Evolutionary conservation across 2,329 filamentous ascomycete species (phyloP).

Genomic region (Pseudopithomyces maydicus): DNA sequence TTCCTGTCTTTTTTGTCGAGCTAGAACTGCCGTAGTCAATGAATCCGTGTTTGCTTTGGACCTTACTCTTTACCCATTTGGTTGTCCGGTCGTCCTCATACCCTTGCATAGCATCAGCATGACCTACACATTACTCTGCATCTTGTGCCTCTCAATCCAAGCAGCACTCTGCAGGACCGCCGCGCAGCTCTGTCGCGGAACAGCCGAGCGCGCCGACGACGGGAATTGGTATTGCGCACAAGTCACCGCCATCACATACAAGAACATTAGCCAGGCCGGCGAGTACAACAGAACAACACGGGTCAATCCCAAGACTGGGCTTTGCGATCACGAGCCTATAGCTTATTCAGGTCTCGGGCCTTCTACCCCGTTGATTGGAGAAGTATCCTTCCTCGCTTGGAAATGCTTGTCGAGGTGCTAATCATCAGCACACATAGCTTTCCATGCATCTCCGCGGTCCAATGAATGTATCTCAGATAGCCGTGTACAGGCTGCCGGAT

Average conservation of each 20-base stretch:
- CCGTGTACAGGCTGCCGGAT: slow-evolving; percentile 64
- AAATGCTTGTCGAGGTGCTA: too few species aligned
- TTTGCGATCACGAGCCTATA: slow-evolving; percentile 60
- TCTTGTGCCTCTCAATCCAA: slow-evolving; percentile 14
- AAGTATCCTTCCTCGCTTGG: slow-evolving; percentile 52
- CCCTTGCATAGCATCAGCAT: slow-evolving; percentile 21
- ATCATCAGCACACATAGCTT: slow-evolving; percentile 55
- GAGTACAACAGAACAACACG: slow-evolving; percentile 67
- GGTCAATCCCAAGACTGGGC: slow-evolving; percentile 62
- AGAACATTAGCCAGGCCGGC: slow-evolving; percentile 63
- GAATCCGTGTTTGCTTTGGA: neutral
- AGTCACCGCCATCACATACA: slow-evolving; percentile 69
- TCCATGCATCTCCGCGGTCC: slow-evolving; percentile 76
- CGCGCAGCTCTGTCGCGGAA: slow-evolving; percentile 41
- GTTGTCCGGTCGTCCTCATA: neutral
- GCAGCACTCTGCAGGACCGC: slow-evolving; percentile 30
- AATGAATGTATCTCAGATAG: slow-evolving; percentile 68
- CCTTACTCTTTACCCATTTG: neutral
- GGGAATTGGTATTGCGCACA: slow-evolving; percentile 71
- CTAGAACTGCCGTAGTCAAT: neutral
- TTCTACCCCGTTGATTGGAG: slow-evolving; percentile 71
- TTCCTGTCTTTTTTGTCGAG: neutral
- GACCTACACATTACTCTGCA: slow-evolving; percentile 19
- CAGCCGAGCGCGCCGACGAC: slow-evolving; percentile 37
- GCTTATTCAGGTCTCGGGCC: slow-evolving; percentile 65